Evolutionary conservation across 805 yeast genomes (phyloP).

Genomic region (Candida awuae): DNA sequence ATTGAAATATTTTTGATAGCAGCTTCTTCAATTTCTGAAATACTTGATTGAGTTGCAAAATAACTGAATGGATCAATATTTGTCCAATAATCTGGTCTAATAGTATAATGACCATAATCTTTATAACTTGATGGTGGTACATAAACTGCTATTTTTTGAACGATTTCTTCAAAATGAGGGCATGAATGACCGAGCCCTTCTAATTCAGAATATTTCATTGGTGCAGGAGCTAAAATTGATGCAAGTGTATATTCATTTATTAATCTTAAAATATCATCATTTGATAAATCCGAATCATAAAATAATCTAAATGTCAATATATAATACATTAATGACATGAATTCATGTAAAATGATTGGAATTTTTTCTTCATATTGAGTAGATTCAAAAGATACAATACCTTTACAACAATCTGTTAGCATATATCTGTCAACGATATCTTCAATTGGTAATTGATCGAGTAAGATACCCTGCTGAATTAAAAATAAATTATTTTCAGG

Average conservation of each 20-base stretch:
- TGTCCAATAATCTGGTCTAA: constrained; percentile 40
- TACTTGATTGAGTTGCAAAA: constrained; percentile 38
- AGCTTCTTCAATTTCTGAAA: constrained; percentile 43
- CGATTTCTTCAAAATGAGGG: constrained; percentile 38
- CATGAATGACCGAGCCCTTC: constrained; percentile 24
- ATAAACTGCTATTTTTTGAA: constrained; percentile 53
- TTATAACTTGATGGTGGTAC: constrained; percentile 58
- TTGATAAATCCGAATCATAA: constrained; percentile 19
- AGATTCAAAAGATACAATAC: constrained; percentile 18
- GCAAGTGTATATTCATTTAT: constrained; percentile 35
- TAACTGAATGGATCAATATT: constrained; percentile 52
- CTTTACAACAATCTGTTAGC: constrained; percentile 25
- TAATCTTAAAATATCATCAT: constrained; percentile 13
- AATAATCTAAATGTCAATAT: constrained; percentile 30
- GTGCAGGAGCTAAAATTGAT: constrained; percentile 43
- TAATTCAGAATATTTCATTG: constrained; percentile 47
- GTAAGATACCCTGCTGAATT: constrained; percentile 35
- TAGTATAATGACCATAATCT: constrained; percentile 59
- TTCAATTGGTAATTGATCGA: constrained; percentile 29
- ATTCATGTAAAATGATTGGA: constrained; percentile 35
- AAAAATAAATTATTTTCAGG: constrained; percentile 37
- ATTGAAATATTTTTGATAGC: constrained; percentile 38
- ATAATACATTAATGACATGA: constrained; percentile 37
- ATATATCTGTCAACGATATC: constrained; percentile 52
- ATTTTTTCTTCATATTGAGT: constrained; percentile 44